Base-by-base conservation (phyloP, 352 stramenopile genomes). In the Blastocystis sp. region DNA sequence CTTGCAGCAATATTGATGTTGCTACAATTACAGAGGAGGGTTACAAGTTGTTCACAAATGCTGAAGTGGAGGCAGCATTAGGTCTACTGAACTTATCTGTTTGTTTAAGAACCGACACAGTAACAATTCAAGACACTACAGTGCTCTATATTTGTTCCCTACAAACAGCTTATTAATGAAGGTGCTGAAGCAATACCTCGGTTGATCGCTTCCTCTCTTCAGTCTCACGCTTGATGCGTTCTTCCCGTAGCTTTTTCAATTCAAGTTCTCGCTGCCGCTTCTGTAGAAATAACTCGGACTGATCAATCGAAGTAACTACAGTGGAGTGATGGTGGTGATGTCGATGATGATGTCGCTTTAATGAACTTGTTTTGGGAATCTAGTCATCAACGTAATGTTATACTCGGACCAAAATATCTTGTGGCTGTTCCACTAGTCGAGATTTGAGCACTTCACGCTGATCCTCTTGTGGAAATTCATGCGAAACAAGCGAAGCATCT, bases 1-100 rank as follows among this genome's bases (percentile, higher is more conserved):
- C 93, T 11, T 96, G 91, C 87, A 96, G 97, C 53, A 99, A 99
- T 93, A 96, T 99, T 37, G 97, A 99, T 93, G 90, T 99, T 88
- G 96, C 96, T 7, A 92, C 95, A 90, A 95, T 99, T 22, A 98
- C 95, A 57, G 91, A 92, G 70, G 94, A 96, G 90, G 96, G 96
- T 66, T 99, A 98, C 93, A 94, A 98, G 90, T 94, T 98, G 80
- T 98, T 95, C 89, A 95, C 92, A 57, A 90, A 92, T 13, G 93
- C 96, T 40, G 95, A 99, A 92, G 94, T 99, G 24, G 94, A 97
- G 70, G 92, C 66, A 42, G 58, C 15, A 19, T 56, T 84, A 37
- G 40, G 53, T 24, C 42, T 69, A 44, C 44, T 84, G 51, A 64
- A 84, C 68, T 84, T 0, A n/a, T 24, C 2, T 84, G 73, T 84